Conservation (phyloP, 2,329 filamentous ascomycete genomes). For the Alternaria gansuensis region DNA sequence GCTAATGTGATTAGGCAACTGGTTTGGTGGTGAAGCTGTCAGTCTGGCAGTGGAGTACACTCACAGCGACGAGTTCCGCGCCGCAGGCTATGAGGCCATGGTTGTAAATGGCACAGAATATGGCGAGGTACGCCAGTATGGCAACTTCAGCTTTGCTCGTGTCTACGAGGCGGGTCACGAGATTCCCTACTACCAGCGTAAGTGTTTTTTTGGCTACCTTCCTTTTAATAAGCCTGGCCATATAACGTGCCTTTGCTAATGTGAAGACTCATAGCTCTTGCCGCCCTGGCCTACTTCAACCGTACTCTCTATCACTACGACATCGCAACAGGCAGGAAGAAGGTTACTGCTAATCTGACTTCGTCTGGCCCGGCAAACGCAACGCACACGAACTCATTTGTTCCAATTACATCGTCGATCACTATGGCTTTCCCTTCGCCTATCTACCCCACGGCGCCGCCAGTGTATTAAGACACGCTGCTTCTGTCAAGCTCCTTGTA, state of each 20-base stretch:
- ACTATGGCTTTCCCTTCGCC: slow-evolving; percentile 21
- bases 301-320: slow-evolving; percentile 50
- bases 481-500: neutral
- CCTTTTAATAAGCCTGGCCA: neutral
- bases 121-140: slow-evolving; percentile 53
- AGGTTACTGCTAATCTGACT: slow-evolving; percentile 47
- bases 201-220: slow-evolving; percentile 1
- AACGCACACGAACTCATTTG: slow-evolving; percentile 53
- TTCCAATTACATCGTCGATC: slow-evolving; percentile 41
- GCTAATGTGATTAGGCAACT: slow-evolving; percentile 42
- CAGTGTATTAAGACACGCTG: slow-evolving; percentile 10
- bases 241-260: neutral
- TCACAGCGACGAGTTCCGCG: slow-evolving; percentile 40
- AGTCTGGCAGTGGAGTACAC: slow-evolving; percentile 51
- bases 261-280: slow-evolving; percentile 28
- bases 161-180: slow-evolving; percentile 55
- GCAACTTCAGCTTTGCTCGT: slow-evolving; percentile 54
- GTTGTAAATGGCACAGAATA: slow-evolving; percentile 52
- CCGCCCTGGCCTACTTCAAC: slow-evolving; percentile 51
- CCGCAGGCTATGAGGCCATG: slow-evolving; percentile 45
- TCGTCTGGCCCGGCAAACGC: slow-evolving; percentile 48
- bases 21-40: slow-evolving; percentile 52
- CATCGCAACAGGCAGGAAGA: slow-evolving; percentile 48
- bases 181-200: slow-evolving; percentile 55
- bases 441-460: slow-evolving; percentile 26